Conservation (phyloP, 768 basidiomycete genomes). For the Galerina marginata region DNA sequence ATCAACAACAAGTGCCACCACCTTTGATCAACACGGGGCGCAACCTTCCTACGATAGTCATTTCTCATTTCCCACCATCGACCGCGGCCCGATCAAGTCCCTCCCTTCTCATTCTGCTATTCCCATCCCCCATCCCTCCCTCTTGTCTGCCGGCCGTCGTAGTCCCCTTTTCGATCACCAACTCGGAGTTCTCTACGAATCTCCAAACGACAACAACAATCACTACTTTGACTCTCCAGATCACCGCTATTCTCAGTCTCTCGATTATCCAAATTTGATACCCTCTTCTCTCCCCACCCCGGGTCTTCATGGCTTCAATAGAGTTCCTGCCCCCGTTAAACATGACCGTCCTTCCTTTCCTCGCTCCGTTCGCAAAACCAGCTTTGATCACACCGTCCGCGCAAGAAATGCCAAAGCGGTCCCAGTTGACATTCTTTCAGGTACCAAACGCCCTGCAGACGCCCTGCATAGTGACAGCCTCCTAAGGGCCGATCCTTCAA, state of each 20-base stretch:
- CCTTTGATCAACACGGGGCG: conserved; percentile 52
- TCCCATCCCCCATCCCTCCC: conserved; percentile 34
- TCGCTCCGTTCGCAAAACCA: conserved; percentile 89
- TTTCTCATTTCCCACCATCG: conserved; percentile 46
- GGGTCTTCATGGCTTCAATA: conserved; percentile 64
- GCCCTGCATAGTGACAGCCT: conserved; percentile 81
- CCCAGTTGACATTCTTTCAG: conserved; percentile 65
- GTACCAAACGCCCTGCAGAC: conserved; percentile 82
- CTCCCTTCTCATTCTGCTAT: conserved; percentile 8
- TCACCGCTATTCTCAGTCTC: conserved; percentile 11
- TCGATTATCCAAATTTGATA: conserved; percentile 48
- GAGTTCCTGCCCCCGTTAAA: conserved; percentile 38
- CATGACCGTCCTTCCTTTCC: conserved; percentile 60
- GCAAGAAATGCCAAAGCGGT: conserved; percentile 59
- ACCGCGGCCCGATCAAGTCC: conserved; percentile 27
- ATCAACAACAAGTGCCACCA: conserved; percentile 47
- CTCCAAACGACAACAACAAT: conserved; percentile 24
- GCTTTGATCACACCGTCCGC: conserved; percentile 91
- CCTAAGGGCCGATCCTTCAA: conserved; percentile 77
- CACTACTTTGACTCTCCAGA: conserved; percentile 21
- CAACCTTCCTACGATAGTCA: conserved; percentile 46
- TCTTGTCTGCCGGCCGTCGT: conserved; percentile 50
- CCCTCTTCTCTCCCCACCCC: conserved; percentile 79
- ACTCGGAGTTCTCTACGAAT: conserved; percentile 45
- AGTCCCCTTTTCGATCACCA: conserved; percentile 52